Base-by-base conservation (phyloP, 306 rosid species). In the Astragalus membranaceus region DNA sequence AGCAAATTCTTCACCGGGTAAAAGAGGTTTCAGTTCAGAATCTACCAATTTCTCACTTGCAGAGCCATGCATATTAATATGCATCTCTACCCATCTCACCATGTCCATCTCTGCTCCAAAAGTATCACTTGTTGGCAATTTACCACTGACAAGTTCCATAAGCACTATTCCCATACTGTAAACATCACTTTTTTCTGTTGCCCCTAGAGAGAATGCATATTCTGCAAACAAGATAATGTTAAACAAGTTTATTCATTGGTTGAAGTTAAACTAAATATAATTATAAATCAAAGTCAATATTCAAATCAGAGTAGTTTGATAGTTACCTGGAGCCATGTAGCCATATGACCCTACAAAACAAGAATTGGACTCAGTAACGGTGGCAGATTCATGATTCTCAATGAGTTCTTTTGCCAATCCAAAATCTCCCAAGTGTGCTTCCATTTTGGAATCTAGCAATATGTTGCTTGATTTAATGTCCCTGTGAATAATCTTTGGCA, bases 161-260 rank as follows among this genome's bases (percentile, higher is more conserved):
- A 94, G 82, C 79, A 89, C 92, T 46, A 91, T 87, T 10, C 99
- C 99, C 91, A 91, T 70, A 87, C 99, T 94, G 85, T 91, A 94
- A 36, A 91, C 96, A 50, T 94, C 99, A 50, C 97, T 85, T 78
- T 91, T 94, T 67, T 91, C 99, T 12, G 97, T 83, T 41, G 97
- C 94, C 76, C 76, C 81, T 29, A 88, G 69, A 8, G 99, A 91
- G 75, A 91, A 94, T 13, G 95, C 96, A 75, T 86, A 87, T 85
- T 94, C 99, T 90, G 82, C 33, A 69, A 78, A 39, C 51, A 62
- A 47, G 32, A 33, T 35, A 48, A 57, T 54, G 6, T 39, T 4
- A 47, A 47, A 11, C 43, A 48, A 48, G 32, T 60, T 57, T 12
- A 55, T 55, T 63, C 63, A 32, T 42, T 44, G 72, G 36, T 61